phyloP scores from a whole-genome alignment of 139 green algal species.

The Chlorella sorokiniana region DNA sequence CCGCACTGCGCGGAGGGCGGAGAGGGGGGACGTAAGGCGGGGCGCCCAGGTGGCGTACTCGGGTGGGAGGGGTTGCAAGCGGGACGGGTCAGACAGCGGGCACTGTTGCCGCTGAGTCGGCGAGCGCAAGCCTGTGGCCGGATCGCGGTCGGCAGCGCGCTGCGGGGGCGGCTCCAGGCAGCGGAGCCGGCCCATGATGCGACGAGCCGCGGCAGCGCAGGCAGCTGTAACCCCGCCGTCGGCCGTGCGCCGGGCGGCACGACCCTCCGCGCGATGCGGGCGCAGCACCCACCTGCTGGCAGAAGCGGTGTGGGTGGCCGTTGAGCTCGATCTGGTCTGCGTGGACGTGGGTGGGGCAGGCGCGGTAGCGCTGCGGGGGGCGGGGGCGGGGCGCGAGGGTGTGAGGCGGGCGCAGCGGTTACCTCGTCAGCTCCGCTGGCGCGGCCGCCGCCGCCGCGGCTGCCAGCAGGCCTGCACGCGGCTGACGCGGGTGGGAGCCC shows the following conservation, averaged over 20 bases:
- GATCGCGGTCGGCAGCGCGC: no score
- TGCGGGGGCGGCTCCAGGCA: no score
- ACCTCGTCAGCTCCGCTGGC: no score
- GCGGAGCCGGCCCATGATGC: no score
- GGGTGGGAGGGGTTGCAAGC: no score
- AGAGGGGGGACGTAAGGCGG: not conserved
- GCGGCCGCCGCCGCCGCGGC: not conserved
- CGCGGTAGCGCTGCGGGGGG: not conserved
- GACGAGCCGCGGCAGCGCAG: no score
- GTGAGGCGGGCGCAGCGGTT: no score
- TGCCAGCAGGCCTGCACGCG: no score
- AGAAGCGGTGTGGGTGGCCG: not conserved
- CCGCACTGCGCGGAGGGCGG: not conserved
- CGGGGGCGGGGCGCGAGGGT: not conserved
- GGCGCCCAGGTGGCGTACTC: not conserved
- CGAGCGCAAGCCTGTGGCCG: not conserved
- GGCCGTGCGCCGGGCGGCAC: no score
- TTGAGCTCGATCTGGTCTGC: not conserved
- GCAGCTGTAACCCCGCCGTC: no score
- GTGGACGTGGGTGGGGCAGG: not conserved
- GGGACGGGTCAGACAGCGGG: not conserved
- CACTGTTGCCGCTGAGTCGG: not conserved
- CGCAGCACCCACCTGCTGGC: constrained; percentile 1
- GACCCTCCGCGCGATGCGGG: no score
- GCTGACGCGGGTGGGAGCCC: not conserved